These are phyloP conservation scores for Royoungia palumana DNA, from an alignment of 768 basidiomycete species.

Conservation along the genomic window DNA sequence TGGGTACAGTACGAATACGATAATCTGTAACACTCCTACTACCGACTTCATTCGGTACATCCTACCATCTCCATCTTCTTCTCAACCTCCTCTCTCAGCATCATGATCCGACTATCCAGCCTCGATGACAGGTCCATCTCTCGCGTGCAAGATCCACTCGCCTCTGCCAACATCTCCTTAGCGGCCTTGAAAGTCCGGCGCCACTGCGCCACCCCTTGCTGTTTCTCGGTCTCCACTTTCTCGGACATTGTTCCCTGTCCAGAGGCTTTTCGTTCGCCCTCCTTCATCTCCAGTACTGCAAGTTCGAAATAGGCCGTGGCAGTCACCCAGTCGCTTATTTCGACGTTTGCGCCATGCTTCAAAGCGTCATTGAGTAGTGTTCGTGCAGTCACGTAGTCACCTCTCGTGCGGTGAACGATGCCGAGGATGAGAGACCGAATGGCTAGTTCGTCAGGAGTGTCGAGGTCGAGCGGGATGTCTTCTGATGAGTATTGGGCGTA, in stretches of 20 bases:
- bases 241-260: constrained; percentile 30
- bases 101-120: constrained; percentile 64
- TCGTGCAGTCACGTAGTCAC: constrained; percentile 43
- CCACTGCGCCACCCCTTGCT: constrained; percentile 39
- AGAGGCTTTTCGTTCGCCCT: constrained; percentile 41
- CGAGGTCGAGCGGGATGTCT: constrained; percentile 40
- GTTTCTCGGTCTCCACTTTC: constrained; percentile 5
- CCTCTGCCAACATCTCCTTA: constrained; percentile 48
- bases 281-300: constrained; percentile 66
- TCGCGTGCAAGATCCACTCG: constrained; percentile 44
- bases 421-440: constrained; percentile 69
- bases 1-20: too few species aligned
- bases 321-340: constrained; percentile 64
- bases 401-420: constrained; percentile 57
- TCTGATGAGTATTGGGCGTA: constrained; percentile 4
- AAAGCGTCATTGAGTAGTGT: constrained; percentile 52
- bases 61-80: constrained; percentile 53
- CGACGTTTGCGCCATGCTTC: constrained; percentile 36
- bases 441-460: constrained; percentile 69
- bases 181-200: constrained; percentile 44
- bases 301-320: constrained; percentile 68
- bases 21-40: background rate
- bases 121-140: constrained; percentile 63
- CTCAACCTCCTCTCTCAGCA: constrained; percentile 69
- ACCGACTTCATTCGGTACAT: constrained; percentile 10